Percentiles rank a stretch among this genome's conserved stretches.
Conservation (phyloP, 768 basidiomycete species). For the Leucosporidium scottii region DNA sequence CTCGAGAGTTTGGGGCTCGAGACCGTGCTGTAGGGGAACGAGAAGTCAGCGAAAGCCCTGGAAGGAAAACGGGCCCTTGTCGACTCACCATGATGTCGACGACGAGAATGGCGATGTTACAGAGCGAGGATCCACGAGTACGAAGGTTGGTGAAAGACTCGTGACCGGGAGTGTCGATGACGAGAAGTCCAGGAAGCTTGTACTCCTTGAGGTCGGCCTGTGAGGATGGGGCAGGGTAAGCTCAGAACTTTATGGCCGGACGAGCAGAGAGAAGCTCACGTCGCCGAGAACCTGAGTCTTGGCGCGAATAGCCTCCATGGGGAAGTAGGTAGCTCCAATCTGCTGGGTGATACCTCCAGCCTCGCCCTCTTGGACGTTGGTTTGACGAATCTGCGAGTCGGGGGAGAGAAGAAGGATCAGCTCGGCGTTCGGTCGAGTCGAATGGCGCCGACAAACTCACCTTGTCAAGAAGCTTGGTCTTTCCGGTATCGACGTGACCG, state of each 20-base stretch:
- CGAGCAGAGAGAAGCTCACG: conserved; percentile 42
- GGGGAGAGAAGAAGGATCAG: background rate
- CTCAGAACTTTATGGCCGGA: background rate
- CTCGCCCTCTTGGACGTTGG: conserved; percentile 98
- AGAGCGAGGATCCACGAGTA: conserved; percentile 87
- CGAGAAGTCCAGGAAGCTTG: conserved; percentile 88
- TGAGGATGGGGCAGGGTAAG: background rate
- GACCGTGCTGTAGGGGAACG: conserved; percentile 61
- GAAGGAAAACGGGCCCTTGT: background rate
- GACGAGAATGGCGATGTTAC: conserved; percentile 97
- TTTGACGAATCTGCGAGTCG: conserved; percentile 80
- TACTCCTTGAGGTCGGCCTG: conserved; percentile 79
- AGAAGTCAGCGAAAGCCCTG: conserved; percentile 3
- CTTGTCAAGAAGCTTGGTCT: conserved; percentile 96
- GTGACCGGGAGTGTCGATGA: conserved; percentile 99
- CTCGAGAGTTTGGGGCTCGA: conserved; percentile 97
- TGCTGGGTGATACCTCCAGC: conserved; percentile 99
- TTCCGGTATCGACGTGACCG: conserved; percentile 98
- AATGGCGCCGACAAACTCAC: conserved; percentile 45
- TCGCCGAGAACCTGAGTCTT: conserved; percentile 93
- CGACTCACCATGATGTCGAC: conserved; percentile 85
- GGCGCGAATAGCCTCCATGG: conserved; percentile 81
- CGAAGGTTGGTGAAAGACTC: conserved; percentile 98
- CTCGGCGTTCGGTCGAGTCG: background rate
- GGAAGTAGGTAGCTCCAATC: conserved; percentile 99